Base-by-base conservation (phyloP, 805 yeast species). In the Starmerella khaoyaiensis region DNA sequence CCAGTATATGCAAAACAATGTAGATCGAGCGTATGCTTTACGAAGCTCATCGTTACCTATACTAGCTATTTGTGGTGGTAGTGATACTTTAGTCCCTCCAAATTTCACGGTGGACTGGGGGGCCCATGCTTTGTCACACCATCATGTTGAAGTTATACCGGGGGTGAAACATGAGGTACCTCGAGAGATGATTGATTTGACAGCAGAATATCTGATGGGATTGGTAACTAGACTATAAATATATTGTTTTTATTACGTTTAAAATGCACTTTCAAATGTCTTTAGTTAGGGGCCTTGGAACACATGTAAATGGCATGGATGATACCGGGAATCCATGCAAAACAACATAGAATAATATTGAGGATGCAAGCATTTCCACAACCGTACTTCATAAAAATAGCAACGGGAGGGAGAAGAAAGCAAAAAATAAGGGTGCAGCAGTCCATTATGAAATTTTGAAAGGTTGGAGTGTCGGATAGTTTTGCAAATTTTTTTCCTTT, bases 61-160 rank as follows among this genome's bases (percentile, higher is more conserved):
- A 6, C 45, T 55, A 18, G 56, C 61, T 4, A 46, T 56, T 18
- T 52, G 54, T 30, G 66, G 65, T 1, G 57, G 39, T n/a, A 46
- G 46, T 17, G 66, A 61, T 37, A 45, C 49, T 18, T 45, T 60
- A 6, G 64, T 61, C 10, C 64, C 65, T 5, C 51, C 58, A 10
- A 34, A 31, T 30, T 54, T 45, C 40, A 53, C 63, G 8, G 46
- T 47, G 31, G 44, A 39, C 32, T 61, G 62, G 63, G 40, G 50
- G 20, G 40, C 36, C 21, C 36, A 36, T 21, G 46, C 46, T 27
- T 29, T 35, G 14, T 43, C 44, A 14, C 44, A 45, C 24, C 53
- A 52, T 12, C 39, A 41, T 18, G 49, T 51, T 29, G 43, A 45
- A 34, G 41, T 48, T 20, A 56, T 56, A 33, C 53, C 49, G 5